Evolutionary conservation across 495 filamentous ascomycete species (phyloP).

Genomic region (Clohesyomyces aquaticus): DNA sequence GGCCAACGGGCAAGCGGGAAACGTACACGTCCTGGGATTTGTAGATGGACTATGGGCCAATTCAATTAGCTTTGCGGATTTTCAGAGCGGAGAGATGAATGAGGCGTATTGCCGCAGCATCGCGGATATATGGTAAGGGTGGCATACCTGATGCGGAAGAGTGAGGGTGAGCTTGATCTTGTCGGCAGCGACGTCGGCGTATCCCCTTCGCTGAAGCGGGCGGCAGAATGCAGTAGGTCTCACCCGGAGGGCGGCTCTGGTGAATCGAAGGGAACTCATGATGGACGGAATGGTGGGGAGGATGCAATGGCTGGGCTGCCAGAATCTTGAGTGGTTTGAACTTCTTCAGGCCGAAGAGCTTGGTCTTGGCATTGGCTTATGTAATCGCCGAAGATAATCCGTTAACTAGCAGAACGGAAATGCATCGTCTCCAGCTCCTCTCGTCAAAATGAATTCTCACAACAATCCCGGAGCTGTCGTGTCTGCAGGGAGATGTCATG

Average conservation of each 20-base stretch:
- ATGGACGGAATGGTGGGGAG: constrained; percentile 35
- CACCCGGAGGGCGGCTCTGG: constrained; percentile 80
- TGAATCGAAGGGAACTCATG: constrained; percentile 92
- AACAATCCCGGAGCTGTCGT: no score
- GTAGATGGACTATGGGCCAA: constrained; percentile 64
- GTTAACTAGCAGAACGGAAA: background rate
- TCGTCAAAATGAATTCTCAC: no score
- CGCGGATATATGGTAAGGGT: constrained; percentile 8
- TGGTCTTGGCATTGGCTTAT: background rate
- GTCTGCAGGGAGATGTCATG: no score
- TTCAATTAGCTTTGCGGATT: background rate
- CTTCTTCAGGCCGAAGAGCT: constrained; percentile 12
- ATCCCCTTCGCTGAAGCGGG: constrained; percentile 79
- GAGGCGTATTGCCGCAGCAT: no score
- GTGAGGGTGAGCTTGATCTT: constrained; percentile 97
- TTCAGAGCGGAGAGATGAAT: no score
- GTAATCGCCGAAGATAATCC: constrained; percentile 8
- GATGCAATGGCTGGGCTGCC: constrained; percentile 40
- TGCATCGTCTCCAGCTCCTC: no score
- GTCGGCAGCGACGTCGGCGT: constrained; percentile 92
- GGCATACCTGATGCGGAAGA: constrained; percentile 94
- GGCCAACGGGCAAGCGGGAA: constrained; percentile 30
- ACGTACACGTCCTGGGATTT: constrained; percentile 76
- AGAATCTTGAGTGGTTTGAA: constrained; percentile 6
- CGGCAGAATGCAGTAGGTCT: constrained; percentile 70